Conservation (phyloP, 768 basidiomycete genomes). For the Melanogaster broomeanus region DNA sequence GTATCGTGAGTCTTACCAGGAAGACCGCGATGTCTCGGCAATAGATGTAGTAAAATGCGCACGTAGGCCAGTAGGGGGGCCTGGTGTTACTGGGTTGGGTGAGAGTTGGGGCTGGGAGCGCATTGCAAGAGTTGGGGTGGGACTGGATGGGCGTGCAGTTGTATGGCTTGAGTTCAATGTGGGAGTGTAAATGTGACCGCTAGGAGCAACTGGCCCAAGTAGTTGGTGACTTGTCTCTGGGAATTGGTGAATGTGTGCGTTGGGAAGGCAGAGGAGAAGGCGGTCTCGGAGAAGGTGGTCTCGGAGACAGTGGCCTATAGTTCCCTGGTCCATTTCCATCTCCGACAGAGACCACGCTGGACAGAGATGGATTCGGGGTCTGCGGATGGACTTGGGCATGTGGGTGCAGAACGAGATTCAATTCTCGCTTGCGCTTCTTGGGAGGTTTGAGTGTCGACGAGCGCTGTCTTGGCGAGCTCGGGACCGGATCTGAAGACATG, state of each 20-base stretch:
- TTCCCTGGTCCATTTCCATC: background rate
- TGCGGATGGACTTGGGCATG: background rate
- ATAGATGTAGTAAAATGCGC: slow-evolving; percentile 60
- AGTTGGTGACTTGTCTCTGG: background rate
- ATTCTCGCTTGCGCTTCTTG: no score
- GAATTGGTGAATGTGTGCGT: background rate
- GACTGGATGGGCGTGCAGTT: slow-evolving; percentile 9
- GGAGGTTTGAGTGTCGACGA: no score
- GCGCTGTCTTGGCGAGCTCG: slow-evolving; percentile 4
- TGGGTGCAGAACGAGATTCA: slow-evolving; percentile 1
- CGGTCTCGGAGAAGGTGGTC: background rate
- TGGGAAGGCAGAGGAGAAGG: background rate
- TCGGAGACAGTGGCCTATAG: background rate
- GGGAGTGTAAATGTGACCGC: background rate
- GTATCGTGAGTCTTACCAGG: slow-evolving; percentile 57
- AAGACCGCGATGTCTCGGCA: slow-evolving; percentile 70
- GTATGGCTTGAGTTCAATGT: background rate
- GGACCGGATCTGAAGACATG: background rate
- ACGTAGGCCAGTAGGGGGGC: slow-evolving; percentile 40
- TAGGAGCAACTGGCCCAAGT: slow-evolving; percentile 2
- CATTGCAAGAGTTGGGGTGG: slow-evolving; percentile 2
- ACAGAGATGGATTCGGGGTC: background rate
- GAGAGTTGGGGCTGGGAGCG: background rate
- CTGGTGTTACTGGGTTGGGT: background rate
- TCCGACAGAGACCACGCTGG: background rate